phyloP scores from a whole-genome alignment of 2,329 filamentous ascomycete species.

The Botrytis fragariae region DNA sequence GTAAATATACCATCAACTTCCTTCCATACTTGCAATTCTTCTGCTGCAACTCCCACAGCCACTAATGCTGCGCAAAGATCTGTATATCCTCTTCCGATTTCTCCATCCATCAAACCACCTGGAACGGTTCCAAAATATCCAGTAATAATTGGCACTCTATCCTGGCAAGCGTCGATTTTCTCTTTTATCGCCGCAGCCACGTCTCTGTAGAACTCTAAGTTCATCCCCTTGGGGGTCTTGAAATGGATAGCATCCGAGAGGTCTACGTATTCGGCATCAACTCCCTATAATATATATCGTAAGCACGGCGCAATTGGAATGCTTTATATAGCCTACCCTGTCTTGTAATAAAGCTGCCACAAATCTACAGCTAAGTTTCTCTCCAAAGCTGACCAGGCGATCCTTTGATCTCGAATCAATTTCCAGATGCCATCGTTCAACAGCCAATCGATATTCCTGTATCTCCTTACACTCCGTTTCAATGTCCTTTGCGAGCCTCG shows the following conservation, averaged over 20 bases:
- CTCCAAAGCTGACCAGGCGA: conserved; percentile 89
- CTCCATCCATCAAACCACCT: conserved; percentile 80
- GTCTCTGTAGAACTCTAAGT: conserved; percentile 66
- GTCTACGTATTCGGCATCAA: conserved; percentile 87
- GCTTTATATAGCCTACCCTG: conserved; percentile 44
- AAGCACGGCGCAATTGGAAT: conserved; percentile 2
- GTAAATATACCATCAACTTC: conserved; percentile 95
- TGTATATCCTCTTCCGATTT: conserved; percentile 93
- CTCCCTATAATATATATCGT: conserved; percentile 49
- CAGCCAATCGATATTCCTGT: conserved; percentile 66
- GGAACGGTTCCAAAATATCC: conserved; percentile 95
- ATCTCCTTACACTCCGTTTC: conserved; percentile 78
- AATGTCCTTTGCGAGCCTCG: conserved; percentile 63
- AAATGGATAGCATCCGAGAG: conserved; percentile 78
- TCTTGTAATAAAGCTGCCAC: conserved; percentile 84
- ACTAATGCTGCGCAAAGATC: conserved; percentile 92
- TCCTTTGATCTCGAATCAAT: conserved; percentile 78
- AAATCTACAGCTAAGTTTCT: conserved; percentile 91
- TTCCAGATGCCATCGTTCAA: conserved; percentile 67
- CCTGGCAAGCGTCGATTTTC: conserved; percentile 62
- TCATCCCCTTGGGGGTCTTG: conserved; percentile 56
- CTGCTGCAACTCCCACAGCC: conserved; percentile 81
- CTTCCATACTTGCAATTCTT: conserved; percentile 97
- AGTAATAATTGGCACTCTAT: conserved; percentile 75
- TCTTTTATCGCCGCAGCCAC: conserved; percentile 60